Evolutionary conservation across 208 protist species (phyloP).

Genomic region (Trypanosoma mega): DNA sequence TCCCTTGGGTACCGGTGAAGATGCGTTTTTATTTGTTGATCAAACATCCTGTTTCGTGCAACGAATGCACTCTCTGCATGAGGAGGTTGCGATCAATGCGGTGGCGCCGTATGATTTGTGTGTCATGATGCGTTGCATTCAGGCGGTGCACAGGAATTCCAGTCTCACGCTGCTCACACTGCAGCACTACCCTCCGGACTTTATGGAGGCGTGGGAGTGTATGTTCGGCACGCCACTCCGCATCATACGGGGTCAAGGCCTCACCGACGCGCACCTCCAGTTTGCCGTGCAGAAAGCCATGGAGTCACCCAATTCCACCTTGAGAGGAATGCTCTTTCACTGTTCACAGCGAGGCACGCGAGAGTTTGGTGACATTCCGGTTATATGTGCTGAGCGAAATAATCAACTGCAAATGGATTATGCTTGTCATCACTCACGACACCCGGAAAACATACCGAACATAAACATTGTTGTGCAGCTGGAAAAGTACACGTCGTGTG

Average conservation of each 20-base stretch:
- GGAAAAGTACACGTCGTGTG: slow-evolving; percentile 75
- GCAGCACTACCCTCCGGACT: slow-evolving; percentile 52
- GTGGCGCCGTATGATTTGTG: slow-evolving; percentile 82
- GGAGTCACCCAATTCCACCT: slow-evolving; percentile 33
- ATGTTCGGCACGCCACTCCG: slow-evolving; percentile 65
- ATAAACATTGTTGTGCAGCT: too few relatives aligned
- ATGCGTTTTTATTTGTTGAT: slow-evolving; percentile 87
- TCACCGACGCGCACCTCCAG: slow-evolving; percentile 79
- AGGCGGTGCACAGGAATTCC: slow-evolving; percentile 60
- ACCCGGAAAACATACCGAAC: neutral
- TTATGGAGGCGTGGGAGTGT: slow-evolving; percentile 59
- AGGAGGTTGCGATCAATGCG: slow-evolving; percentile 77
- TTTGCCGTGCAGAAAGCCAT: slow-evolving; percentile 59
- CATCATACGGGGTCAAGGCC: slow-evolving; percentile 78
- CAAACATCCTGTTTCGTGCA: slow-evolving; percentile 76
- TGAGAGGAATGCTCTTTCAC: slow-evolving; percentile 83
- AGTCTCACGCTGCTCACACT: slow-evolving; percentile 69
- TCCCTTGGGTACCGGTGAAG: slow-evolving; percentile 24
- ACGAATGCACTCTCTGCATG: slow-evolving; percentile 65
- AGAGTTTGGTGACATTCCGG: slow-evolving; percentile 85
- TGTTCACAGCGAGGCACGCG: slow-evolving; percentile 84
- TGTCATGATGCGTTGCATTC: slow-evolving; percentile 86
- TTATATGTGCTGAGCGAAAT: slow-evolving; percentile 81
- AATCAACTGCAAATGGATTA: slow-evolving; percentile 64
- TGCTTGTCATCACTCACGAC: too few relatives aligned